Evolutionary conservation across 768 basidiomycete species (phyloP).

Genomic region (Galerina marginata): DNA sequence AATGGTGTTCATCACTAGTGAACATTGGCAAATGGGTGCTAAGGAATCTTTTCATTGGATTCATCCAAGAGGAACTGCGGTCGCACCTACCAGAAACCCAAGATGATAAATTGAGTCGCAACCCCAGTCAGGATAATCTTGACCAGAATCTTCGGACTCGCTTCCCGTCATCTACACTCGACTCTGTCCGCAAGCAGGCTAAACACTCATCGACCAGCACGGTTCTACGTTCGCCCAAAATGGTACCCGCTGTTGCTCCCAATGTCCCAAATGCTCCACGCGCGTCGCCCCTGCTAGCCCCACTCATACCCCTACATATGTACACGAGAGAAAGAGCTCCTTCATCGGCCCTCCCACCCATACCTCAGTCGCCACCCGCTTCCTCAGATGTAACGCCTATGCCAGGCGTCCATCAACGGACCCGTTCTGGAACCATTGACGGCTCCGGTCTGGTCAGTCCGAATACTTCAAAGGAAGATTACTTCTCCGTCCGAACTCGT

Average conservation of each 20-base stretch:
- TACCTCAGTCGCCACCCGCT: slow-evolving; percentile 51
- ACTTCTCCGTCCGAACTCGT: slow-evolving; percentile 54
- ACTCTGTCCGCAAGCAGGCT: not conserved
- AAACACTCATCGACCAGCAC: slow-evolving; percentile 36
- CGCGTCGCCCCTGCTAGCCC: slow-evolving; percentile 61
- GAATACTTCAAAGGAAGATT: slow-evolving; percentile 45
- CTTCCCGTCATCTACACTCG: slow-evolving; percentile 3
- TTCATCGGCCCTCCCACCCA: slow-evolving; percentile 36
- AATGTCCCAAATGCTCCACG: slow-evolving; percentile 46
- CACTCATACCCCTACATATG: slow-evolving; percentile 57
- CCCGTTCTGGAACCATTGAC: slow-evolving; percentile 53
- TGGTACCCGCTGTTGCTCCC: slow-evolving; percentile 70
- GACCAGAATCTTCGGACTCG: slow-evolving; percentile 13
- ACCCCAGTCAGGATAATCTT: slow-evolving; percentile 26
- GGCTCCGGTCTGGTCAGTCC: slow-evolving; percentile 13
- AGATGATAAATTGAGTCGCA: slow-evolving; percentile 26
- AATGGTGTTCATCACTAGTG: slow-evolving; percentile 50
- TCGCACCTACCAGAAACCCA: slow-evolving; percentile 18
- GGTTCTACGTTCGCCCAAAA: slow-evolving; percentile 66
- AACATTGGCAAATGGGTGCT: slow-evolving; percentile 93
- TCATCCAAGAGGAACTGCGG: slow-evolving; percentile 71
- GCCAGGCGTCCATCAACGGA: slow-evolving; percentile 30
- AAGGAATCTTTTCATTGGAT: slow-evolving; percentile 81
- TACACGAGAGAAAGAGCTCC: slow-evolving; percentile 27
- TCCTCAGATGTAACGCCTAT: slow-evolving; percentile 34